phyloP scores from a whole-genome alignment of 2,329 filamentous ascomycete species.

The Fusarium sp. region DNA sequence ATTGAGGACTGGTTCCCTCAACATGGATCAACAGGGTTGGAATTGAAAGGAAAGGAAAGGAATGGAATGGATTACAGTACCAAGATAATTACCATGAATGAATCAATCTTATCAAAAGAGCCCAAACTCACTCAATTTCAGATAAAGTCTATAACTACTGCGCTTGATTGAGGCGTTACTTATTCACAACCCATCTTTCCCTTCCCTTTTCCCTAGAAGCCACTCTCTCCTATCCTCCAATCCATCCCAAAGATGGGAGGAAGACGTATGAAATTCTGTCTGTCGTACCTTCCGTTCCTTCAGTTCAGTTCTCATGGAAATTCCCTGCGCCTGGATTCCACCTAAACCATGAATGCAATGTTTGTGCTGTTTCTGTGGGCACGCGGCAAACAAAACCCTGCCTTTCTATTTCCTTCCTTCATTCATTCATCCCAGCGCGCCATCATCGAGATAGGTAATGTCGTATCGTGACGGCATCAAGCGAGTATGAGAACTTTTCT shows the following conservation, averaged over 20 bases:
- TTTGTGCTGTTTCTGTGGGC: slow-evolving; percentile 29
- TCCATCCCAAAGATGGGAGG: slow-evolving; percentile 17
- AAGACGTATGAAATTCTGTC: slow-evolving; percentile 24
- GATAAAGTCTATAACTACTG: slow-evolving; percentile 41
- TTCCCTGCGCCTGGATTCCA: slow-evolving; percentile 42
- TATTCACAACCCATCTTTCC: slow-evolving; percentile 22
- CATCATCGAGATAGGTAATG: slow-evolving; percentile 24
- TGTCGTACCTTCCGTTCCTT: slow-evolving; percentile 32
- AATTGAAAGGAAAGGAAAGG: background rate
- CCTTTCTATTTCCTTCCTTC: slow-evolving; percentile 45
- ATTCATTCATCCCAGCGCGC: slow-evolving; percentile 18
- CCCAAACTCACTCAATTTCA: slow-evolving; percentile 43
- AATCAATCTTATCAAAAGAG: background rate
- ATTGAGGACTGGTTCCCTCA: background rate
- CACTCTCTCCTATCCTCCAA: background rate
- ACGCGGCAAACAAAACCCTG: slow-evolving; percentile 16
- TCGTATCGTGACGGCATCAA: slow-evolving; percentile 43
- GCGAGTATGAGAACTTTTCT: slow-evolving; percentile 33
- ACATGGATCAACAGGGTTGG: background rate
- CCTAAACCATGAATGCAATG: slow-evolving; percentile 40
- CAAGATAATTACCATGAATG: background rate
- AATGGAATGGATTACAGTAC: background rate
- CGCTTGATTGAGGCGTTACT: slow-evolving; percentile 31
- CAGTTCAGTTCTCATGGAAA: slow-evolving; percentile 35
- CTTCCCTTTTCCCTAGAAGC: slow-evolving; percentile 1